These are phyloP conservation scores for Colletotrichum caudatum DNA, from an alignment of 2,329 filamentous ascomycete species.

Conservation along the genomic window DNA sequence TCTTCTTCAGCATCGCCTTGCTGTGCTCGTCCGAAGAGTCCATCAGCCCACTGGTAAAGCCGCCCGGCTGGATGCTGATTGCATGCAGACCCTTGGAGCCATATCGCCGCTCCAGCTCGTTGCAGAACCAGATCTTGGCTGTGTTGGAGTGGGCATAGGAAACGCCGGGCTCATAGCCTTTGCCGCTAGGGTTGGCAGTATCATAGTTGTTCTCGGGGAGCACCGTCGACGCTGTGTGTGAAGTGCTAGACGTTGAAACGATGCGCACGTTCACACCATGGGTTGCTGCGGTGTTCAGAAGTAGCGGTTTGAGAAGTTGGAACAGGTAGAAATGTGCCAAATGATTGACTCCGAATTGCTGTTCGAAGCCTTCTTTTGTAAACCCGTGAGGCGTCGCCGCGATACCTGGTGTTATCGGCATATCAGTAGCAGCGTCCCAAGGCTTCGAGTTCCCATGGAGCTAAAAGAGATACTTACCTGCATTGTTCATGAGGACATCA, in stretches of 20 bases:
- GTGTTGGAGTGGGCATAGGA: conserved; percentile 63
- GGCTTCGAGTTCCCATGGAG: neutral
- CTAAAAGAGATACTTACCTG: conserved; percentile 45
- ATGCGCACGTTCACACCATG: conserved; percentile 59
- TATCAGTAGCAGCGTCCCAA: too few relatives aligned
- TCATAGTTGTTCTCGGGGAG: conserved; percentile 52
- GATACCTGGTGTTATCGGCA: conserved; percentile 35
- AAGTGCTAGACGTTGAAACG: conserved; percentile 56
- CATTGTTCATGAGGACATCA: conserved; percentile 57
- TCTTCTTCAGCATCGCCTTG: conserved; percentile 4
- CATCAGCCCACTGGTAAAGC: neutral
- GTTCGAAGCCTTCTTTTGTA: conserved; percentile 45
- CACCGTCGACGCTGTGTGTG: conserved; percentile 54
- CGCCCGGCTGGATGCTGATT: conserved; percentile 33
- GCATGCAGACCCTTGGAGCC: conserved; percentile 50
- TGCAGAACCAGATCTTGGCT: conserved; percentile 64
- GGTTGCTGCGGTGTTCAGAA: conserved; percentile 55
- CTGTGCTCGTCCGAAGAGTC: conserved; percentile 13
- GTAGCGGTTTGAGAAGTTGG: conserved; percentile 58
- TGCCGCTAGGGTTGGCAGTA: conserved; percentile 47
- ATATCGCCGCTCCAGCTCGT: conserved; percentile 60
- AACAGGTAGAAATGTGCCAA: conserved; percentile 66
- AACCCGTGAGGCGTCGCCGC: conserved; percentile 35
- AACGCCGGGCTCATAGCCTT: conserved; percentile 51
- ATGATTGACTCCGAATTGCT: conserved; percentile 65